phyloP scores from a whole-genome alignment of 2,329 filamentous ascomycete genomes.

The Sporothrix brasiliensis region DNA sequence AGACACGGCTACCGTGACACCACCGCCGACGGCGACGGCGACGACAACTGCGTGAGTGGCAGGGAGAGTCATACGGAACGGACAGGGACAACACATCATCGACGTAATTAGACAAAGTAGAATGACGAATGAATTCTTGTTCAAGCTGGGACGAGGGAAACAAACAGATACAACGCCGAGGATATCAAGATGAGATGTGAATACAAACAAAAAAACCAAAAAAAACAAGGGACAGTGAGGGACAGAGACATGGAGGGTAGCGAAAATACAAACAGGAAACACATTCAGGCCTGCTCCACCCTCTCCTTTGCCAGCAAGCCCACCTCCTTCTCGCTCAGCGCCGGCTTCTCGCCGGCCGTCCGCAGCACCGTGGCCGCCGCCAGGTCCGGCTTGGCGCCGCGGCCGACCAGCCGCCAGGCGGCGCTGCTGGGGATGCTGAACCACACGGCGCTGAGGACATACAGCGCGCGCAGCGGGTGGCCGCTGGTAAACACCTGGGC shows the following conservation, averaged over 20 bases:
- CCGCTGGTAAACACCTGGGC: conserved; percentile 38
- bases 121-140: conserved; percentile 1
- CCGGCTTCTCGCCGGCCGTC: conserved; percentile 37
- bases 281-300: background rate
- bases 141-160: background rate
- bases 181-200: background rate
- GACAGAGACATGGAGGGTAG: background rate
- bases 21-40: background rate
- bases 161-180: conserved; percentile 6
- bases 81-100: background rate
- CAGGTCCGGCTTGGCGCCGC: conserved; percentile 41
- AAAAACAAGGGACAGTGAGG: background rate
- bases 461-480: conserved; percentile 39
- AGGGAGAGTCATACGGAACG: background rate
- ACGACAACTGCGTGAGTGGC: background rate
- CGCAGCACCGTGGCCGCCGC: conserved; percentile 43
- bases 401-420: conserved; percentile 44
- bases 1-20: background rate
- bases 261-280: background rate
- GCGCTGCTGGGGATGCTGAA: conserved; percentile 44
- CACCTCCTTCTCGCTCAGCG: conserved; percentile 40
- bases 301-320: background rate
- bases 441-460: conserved; percentile 43
- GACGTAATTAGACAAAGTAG: background rate
- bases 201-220: background rate